These are phyloP conservation scores for Cryptococcus sp. DNA, from an alignment of 1,284 basidiomycete genomes.

Conservation along the genomic window DNA sequence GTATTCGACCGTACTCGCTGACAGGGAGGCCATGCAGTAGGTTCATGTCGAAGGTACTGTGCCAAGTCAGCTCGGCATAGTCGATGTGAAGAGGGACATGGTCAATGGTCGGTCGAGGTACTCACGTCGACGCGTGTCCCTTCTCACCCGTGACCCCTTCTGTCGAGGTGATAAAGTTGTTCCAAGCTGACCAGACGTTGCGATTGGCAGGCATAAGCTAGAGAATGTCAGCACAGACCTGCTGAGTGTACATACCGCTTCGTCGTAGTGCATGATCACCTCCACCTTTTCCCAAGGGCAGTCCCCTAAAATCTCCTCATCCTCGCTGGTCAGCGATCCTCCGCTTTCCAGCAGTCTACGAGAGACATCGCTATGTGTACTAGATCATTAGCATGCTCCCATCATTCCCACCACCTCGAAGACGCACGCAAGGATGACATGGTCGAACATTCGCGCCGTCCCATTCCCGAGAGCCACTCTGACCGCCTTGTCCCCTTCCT, in stretches of 20 bases:
- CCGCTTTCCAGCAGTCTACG: conserved; percentile 45
- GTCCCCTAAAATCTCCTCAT: conserved; percentile 54
- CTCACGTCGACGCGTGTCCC: conserved; percentile 55
- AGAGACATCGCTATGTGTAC: neutral
- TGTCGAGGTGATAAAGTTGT: conserved; percentile 42
- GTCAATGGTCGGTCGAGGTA: neutral
- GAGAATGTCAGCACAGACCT: neutral
- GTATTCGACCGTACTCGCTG: conserved; percentile 56
- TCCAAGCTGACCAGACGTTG: conserved; percentile 54
- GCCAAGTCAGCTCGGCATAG: conserved; percentile 6
- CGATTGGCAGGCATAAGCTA: conserved; percentile 61
- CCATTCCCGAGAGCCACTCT: conserved; percentile 50
- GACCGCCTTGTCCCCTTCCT: conserved; percentile 24
- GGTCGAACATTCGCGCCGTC: conserved; percentile 53
- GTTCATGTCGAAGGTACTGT: conserved; percentile 63
- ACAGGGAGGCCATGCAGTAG: conserved; percentile 62
- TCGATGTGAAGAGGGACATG: conserved; percentile 9
- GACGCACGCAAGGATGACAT: conserved; percentile 66
- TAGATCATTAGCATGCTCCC: neutral
- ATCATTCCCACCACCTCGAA: too few relatives aligned
- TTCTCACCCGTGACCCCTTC: conserved; percentile 34
- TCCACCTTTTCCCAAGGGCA: conserved; percentile 65
- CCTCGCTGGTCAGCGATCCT: conserved; percentile 50
- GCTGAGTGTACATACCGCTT: conserved; percentile 41
- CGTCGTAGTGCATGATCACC: conserved; percentile 62